Conservation (phyloP, 768 basidiomycete genomes). For the Leccinum obscurum region DNA sequence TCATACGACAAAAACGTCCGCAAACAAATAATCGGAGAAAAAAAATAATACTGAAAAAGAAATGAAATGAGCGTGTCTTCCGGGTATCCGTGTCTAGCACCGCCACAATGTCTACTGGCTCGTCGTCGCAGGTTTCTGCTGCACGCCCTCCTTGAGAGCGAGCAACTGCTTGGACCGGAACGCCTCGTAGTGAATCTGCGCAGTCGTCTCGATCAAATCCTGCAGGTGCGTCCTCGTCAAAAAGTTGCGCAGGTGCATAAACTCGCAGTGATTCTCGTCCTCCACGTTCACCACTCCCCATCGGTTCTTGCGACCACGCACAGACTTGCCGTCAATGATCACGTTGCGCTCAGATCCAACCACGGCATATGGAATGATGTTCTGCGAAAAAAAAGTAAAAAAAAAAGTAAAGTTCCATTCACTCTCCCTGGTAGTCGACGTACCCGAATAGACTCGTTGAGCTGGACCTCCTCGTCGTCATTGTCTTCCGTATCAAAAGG, state of each 20-base stretch:
- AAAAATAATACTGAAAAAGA: neutral
- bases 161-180: constrained; percentile 98
- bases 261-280: constrained; percentile 96
- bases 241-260: constrained; percentile 96
- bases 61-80: neutral
- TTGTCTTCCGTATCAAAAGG: constrained; percentile 97
- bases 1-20: neutral
- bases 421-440: constrained; percentile 28
- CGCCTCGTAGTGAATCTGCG: constrained; percentile 98
- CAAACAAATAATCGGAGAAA: neutral
- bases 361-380: constrained; percentile 94
- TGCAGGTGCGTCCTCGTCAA: constrained; percentile 95
- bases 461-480: constrained; percentile 87
- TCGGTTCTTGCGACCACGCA: constrained; percentile 94
- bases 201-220: constrained; percentile 98
- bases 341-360: constrained; percentile 97
- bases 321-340: constrained; percentile 92
- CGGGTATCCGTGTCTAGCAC: constrained; percentile 19
- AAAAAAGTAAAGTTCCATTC: neutral
- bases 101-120: constrained; percentile 21
- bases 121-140: constrained; percentile 55
- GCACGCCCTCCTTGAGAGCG: constrained; percentile 94
- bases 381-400: constrained; percentile 43
- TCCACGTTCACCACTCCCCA: constrained; percentile 99
- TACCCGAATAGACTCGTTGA: constrained; percentile 90